phyloP scores from a whole-genome alignment of 108 stramenopile species.

The Mayamaea pseudoterrestris region DNA sequence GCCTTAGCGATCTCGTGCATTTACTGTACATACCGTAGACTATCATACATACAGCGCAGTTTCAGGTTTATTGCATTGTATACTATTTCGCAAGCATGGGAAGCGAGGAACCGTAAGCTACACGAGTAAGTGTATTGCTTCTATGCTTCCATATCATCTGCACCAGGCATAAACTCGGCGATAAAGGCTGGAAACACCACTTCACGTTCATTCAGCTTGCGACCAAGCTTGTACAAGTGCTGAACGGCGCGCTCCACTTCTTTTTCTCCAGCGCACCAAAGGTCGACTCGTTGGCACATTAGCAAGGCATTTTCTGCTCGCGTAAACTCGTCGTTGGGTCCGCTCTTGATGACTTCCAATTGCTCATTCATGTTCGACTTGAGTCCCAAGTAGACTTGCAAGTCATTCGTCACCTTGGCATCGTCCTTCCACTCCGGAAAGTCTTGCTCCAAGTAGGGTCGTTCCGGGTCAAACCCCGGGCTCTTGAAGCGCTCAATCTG shows the following conservation, averaged over 20 bases:
- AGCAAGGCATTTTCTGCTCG: conserved; percentile 66
- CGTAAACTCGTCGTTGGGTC: conserved; percentile 60
- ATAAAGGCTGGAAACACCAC: conserved; percentile 63
- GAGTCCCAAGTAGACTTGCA: conserved; percentile 44
- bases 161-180: conserved; percentile 78
- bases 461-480: conserved; percentile 69
- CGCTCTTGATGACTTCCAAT: conserved; percentile 40
- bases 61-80: no score
- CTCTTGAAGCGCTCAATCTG: conserved; percentile 30
- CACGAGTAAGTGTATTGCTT: not conserved
- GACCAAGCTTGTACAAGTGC: conserved; percentile 71
- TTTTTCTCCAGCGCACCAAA: conserved; percentile 77
- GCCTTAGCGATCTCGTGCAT: no score
- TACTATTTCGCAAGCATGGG: no score
- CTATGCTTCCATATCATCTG: conserved; percentile 42
- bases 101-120: no score
- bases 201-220: conserved; percentile 61
- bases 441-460: conserved; percentile 41
- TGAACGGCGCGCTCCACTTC: conserved; percentile 82
- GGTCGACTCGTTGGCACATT: conserved; percentile 79
- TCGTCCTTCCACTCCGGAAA: conserved; percentile 54
- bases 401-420: conserved; percentile 27
- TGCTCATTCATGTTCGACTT: conserved; percentile 43
- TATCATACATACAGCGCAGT: no score
- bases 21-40: no score